Evolutionary conservation across 805 yeast genomes (phyloP), one percentile per base, ranked within the genome.

Genomic region (Wickerhamiella spandovensis): DNA sequence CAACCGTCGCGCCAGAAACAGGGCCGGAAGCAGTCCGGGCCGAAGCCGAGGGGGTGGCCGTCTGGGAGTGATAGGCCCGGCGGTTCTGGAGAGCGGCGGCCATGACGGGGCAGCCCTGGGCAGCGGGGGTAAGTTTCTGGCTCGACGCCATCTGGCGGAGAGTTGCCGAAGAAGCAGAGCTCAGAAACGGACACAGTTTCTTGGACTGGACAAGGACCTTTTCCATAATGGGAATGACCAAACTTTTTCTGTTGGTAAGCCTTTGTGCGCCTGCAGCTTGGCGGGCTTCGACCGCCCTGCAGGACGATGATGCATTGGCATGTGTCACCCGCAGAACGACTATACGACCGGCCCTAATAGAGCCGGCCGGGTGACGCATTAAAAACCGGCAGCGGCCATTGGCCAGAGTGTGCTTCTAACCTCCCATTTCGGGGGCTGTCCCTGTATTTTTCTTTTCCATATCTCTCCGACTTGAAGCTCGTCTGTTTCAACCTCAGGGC

Each of bases 51-150:
- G 32, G 15, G 57, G 49, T 66, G 49, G 70, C 52, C 49, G 68
- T 63, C 7, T 75, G 62, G 45, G 77, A 73, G 76, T 46, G 49
- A 4, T 57, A 54, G 47, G 49, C 51, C 49, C 56, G 56, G 18
- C 59, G 52, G 48, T 54, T 54, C 48, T 71, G 73, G 56, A 87
- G 67, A 37, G 95, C 95, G 48, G 81, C 79, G 23, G 86, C 86
- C 83, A 88, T 84, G 50, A 88, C 83, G n/a, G 97, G 97, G 67
- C 97, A 89, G 53, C 74, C 76, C 44, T 75, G 66, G 49, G 95
- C 95, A 55, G 76, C 77, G 44, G 67, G 61, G 45, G 74, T 70
- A 62, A 83, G 74, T 23, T 61, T 57, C 17, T 64, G 53, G 10
- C 64, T 51, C 15, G 66, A 58, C 48, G 81, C 73, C 57, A 84